These are phyloP conservation scores for Sphagnurus paluster DNA, from an alignment of 1,284 basidiomycete species.

Conservation along the genomic window DNA sequence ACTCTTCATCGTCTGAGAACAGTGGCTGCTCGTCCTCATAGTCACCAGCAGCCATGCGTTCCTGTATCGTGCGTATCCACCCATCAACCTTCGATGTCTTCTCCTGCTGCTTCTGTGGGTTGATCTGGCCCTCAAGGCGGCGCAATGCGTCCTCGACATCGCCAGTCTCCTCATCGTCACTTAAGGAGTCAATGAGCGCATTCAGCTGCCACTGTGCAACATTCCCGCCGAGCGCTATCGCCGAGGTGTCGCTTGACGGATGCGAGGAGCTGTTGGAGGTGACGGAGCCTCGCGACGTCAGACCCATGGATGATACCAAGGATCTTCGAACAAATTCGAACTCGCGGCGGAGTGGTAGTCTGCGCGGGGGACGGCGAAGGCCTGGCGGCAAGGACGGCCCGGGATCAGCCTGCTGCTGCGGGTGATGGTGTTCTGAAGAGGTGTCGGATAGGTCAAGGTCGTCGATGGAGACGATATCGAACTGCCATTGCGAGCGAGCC, in stretches of 20 bases:
- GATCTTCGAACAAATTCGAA: conserved; percentile 75
- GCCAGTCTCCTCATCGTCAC: conserved; percentile 71
- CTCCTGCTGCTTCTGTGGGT: conserved; percentile 63
- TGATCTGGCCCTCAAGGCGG: conserved; percentile 82
- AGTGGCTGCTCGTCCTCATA: conserved; percentile 54
- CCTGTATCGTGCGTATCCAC: conserved; percentile 75
- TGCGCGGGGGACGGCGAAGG: conserved; percentile 51
- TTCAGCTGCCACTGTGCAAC: conserved; percentile 80
- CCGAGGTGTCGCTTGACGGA: conserved; percentile 39
- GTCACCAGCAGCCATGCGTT: conserved; percentile 60
- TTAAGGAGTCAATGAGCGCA: conserved; percentile 74
- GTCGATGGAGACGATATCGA: conserved; percentile 74
- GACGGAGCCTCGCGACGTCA: conserved; percentile 59
- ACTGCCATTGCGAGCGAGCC: conserved; percentile 47
- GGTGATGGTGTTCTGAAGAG: conserved; percentile 56
- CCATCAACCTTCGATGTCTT: conserved; percentile 78
- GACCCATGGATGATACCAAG: conserved; percentile 76
- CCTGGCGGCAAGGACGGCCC: conserved; percentile 48
- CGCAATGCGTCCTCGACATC: conserved; percentile 80
- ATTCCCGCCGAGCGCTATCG: conserved; percentile 46
- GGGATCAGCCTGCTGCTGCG: no score
- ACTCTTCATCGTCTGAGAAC: conserved; percentile 43
- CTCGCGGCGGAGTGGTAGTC: conserved; percentile 69
- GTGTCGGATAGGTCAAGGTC: conserved; percentile 74
- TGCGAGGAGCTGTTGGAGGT: conserved; percentile 42